These are phyloP conservation scores for Magnusiomyces tetraspermus DNA, from an alignment of 1,139 yeast species.

Conservation along the genomic window DNA sequence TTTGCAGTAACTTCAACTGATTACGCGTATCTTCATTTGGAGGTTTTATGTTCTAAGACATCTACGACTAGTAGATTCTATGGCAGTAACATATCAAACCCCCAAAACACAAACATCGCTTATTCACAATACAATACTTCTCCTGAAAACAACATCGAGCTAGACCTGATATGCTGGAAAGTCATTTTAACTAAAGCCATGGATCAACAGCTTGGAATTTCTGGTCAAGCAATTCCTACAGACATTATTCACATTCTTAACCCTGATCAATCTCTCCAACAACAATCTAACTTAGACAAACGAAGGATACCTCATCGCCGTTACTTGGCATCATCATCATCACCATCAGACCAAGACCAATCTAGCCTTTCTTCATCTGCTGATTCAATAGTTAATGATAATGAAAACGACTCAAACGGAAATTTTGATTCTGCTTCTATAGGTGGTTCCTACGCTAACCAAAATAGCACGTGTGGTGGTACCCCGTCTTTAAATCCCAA, in stretches of 20 bases:
- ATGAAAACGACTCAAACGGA: too few relatives aligned
- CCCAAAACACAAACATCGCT: neutral
- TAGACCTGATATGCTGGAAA: slow-evolving; percentile 40
- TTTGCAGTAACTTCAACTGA: slow-evolving; percentile 27
- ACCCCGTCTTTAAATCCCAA: too few relatives aligned
- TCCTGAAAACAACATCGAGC: slow-evolving; percentile 7
- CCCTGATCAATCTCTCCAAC: too few relatives aligned
- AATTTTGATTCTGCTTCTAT: too few relatives aligned
- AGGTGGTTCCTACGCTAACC: too few relatives aligned
- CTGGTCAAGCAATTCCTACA: slow-evolving; percentile 37
- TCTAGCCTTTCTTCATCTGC: slow-evolving; percentile 3
- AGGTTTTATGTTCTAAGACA: slow-evolving; percentile 16
- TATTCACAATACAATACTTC: neutral
- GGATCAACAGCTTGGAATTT: slow-evolving; percentile 33
- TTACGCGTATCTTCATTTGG: slow-evolving; percentile 33
- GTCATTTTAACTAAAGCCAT: slow-evolving; percentile 32
- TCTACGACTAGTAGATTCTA: neutral
- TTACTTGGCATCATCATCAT: too few relatives aligned
- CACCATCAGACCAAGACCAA: neutral
- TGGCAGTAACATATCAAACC: neutral
- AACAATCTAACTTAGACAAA: neutral
- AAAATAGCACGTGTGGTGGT: too few relatives aligned
- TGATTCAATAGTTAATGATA: too few relatives aligned
- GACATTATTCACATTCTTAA: slow-evolving; percentile 32
- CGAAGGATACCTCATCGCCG: slow-evolving; percentile 1